phyloP scores from a whole-genome alignment of 177 flowering plant species.

The Vitis hybrid region DNA sequence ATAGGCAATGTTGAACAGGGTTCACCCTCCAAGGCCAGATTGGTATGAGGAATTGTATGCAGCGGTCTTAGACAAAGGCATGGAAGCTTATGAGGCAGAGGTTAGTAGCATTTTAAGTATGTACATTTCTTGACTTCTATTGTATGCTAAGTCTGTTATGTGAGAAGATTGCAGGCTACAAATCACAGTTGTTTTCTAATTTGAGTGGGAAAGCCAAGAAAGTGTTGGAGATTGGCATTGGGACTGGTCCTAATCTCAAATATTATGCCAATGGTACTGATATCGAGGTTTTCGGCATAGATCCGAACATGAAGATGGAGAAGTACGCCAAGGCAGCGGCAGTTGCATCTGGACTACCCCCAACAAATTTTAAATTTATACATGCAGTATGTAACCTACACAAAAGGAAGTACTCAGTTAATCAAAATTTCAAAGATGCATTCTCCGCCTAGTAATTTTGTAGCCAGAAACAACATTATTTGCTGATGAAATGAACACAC shows the following conservation, averaged over 20 bases:
- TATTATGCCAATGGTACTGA: constrained; percentile 60
- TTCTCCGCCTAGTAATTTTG: not conserved
- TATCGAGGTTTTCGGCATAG: constrained; percentile 62
- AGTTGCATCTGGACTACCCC: constrained; percentile 55
- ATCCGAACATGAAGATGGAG: constrained; percentile 86
- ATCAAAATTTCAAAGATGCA: not conserved
- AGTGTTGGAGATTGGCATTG: constrained; percentile 87
- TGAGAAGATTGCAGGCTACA: constrained; percentile 72
- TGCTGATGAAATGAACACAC: too few species aligned
- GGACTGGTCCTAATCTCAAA: constrained; percentile 87
- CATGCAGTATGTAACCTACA: constrained; percentile 53
- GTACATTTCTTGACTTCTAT: not conserved
- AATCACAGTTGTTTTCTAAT: constrained; percentile 55
- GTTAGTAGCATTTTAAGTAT: constrained; percentile 26
- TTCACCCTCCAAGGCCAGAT: constrained; percentile 73
- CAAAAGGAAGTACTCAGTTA: too few species aligned
- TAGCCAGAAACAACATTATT: too few species aligned
- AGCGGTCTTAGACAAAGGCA: constrained; percentile 35
- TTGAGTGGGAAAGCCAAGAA: constrained; percentile 58
- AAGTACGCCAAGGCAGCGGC: constrained; percentile 80
- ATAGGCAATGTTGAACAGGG: constrained; percentile 56
- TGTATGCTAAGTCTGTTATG: constrained; percentile 5
- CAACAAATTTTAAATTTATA: constrained; percentile 46
- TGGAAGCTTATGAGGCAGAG: constrained; percentile 72
- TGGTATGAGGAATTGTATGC: constrained; percentile 91